These are phyloP conservation scores for Fusarium sp. DNA, from an alignment of 2,329 filamentous ascomycete genomes.

Conservation along the genomic window DNA sequence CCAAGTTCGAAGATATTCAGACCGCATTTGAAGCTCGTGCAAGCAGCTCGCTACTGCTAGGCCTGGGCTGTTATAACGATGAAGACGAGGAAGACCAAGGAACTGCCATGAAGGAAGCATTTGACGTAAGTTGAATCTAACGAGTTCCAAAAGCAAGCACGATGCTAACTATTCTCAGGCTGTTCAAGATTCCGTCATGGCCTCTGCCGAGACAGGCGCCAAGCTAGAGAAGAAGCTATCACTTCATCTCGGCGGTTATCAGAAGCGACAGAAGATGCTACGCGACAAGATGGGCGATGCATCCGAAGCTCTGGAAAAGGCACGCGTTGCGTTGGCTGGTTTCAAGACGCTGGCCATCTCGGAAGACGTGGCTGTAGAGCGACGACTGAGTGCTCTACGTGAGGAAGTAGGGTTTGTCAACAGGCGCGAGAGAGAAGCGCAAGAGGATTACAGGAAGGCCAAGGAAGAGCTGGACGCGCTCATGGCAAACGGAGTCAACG, in stretches of 20 bases:
- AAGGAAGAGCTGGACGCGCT: conserved; percentile 84
- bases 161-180: conserved; percentile 61
- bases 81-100: conserved; percentile 81
- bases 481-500: conserved; percentile 54
- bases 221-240: conserved; percentile 95
- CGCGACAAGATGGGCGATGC: conserved; percentile 85
- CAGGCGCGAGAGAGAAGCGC: conserved; percentile 88
- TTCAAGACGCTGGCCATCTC: conserved; percentile 83
- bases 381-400: conserved; percentile 80
- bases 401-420: conserved; percentile 88
- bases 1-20: conserved; percentile 67
- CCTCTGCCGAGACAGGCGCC: conserved; percentile 83
- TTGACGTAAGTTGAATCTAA: conserved; percentile 72
- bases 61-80: conserved; percentile 84
- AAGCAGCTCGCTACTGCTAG: conserved; percentile 76
- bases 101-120: conserved; percentile 76
- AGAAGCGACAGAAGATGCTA: conserved; percentile 85
- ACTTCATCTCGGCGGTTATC: conserved; percentile 90
- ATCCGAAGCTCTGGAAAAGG: conserved; percentile 80
- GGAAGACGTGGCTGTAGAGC: conserved; percentile 82
- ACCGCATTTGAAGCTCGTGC: conserved; percentile 68
- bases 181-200: conserved; percentile 80
- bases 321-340: conserved; percentile 78
- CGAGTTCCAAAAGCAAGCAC: neutral
- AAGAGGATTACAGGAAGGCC: conserved; percentile 84